Percentiles rank a stretch among this genome's conserved stretches.
Evolutionary conservation across 345 rosid species (phyloP).

Genomic region (Pugionium cornutum): DNA sequence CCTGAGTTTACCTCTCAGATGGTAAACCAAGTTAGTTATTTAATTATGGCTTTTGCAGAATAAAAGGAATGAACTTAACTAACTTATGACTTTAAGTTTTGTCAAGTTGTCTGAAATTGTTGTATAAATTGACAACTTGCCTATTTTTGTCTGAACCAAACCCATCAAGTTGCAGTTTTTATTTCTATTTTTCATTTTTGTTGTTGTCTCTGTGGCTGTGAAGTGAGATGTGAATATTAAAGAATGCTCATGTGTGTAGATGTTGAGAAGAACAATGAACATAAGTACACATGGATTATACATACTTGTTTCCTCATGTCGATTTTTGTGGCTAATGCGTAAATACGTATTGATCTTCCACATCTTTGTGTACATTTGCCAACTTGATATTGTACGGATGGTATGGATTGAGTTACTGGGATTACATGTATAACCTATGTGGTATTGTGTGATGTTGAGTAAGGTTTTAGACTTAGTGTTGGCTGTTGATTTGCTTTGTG

Average conservation of each 20-base stretch:
- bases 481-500: slow-evolving; percentile 5
- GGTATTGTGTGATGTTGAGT: slow-evolving; percentile 4
- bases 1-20: slow-evolving; percentile 40
- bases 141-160: slow-evolving; percentile 19
- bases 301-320: too few relatives aligned
- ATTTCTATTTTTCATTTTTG: background rate
- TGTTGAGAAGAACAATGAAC: too few relatives aligned
- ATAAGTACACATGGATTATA: too few relatives aligned
- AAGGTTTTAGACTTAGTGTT: background rate
- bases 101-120: slow-evolving; percentile 21
- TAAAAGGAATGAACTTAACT: slow-evolving; percentile 2
- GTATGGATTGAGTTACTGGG: background rate
- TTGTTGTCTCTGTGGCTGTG: background rate
- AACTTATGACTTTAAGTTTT: background rate
- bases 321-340: too few relatives aligned
- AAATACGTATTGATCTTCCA: too few relatives aligned
- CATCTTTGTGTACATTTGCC: too few relatives aligned
- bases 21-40: slow-evolving; percentile 38
- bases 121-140: slow-evolving; percentile 27
- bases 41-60: background rate
- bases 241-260: background rate
- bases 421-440: slow-evolving; percentile 15
- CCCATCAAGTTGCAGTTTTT: slow-evolving; percentile 31
- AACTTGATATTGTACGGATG: background rate
- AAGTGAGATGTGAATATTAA: background rate